These are phyloP conservation scores for Phyllosticta citrichinensis DNA, from an alignment of 2,329 filamentous ascomycete genomes.

Conservation along the genomic window DNA sequence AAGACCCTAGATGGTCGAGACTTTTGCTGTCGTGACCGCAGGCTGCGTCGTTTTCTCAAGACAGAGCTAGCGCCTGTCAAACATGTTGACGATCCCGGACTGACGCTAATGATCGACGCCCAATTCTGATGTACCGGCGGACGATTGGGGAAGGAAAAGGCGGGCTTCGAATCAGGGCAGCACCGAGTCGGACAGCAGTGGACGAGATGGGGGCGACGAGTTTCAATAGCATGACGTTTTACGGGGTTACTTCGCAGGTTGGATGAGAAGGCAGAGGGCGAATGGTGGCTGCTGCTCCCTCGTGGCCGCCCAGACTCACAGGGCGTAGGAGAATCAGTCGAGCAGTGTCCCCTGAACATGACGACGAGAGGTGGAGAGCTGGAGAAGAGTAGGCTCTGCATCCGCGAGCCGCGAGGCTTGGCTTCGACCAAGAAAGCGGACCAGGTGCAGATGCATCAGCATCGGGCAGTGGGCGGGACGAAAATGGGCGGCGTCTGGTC, in stretches of 20 bases:
- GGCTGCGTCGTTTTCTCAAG: not conserved
- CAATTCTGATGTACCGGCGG: not conserved
- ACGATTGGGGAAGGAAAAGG: not conserved
- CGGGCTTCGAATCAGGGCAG: not conserved
- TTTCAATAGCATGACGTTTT: not conserved
- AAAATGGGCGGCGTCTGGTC: not conserved
- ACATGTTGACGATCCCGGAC: not conserved
- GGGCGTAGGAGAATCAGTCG: not conserved
- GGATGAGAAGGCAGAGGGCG: not conserved
- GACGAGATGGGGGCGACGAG: not conserved
- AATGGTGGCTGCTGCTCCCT: not conserved
- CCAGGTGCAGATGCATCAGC: too few species aligned
- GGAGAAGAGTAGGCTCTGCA: not conserved
- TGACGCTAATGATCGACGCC: not conserved
- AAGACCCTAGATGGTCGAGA: not conserved
- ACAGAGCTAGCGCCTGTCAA: not conserved
- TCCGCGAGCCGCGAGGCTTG: not conserved
- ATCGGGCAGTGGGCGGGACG: not conserved
- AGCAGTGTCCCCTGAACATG: not conserved
- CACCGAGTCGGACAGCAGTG: not conserved
- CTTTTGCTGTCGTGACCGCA: not conserved
- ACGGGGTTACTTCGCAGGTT: not conserved
- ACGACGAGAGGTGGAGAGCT: not conserved
- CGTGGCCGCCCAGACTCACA: not conserved
- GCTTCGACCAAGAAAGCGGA: too few species aligned